Base-by-base conservation (phyloP, 805 yeast species). In the Ogataea siamensis region DNA sequence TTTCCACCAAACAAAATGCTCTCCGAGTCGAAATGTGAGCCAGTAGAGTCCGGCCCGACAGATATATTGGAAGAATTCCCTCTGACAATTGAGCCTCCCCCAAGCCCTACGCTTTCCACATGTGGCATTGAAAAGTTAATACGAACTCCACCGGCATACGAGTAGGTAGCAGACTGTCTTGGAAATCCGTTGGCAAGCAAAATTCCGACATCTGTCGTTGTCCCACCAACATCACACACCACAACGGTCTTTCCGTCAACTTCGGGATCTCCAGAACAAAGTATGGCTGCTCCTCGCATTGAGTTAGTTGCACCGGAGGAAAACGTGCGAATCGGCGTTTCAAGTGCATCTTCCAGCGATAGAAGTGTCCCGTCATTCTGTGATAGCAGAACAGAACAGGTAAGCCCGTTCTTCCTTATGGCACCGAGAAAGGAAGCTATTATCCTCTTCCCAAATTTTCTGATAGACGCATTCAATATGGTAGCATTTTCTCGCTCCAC, bases 281-380 rank as follows among this genome's bases (percentile, higher is more conserved):
- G 16, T 21, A 37, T 25, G 12, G 40, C 40, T 13, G 40, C 40
- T 14, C 40, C 40, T 17, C 40, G 30, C 40, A 37, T 37, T 3
- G 35, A 37, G 31, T 37, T 37, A 15, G 40, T 37, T n/a, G 40
- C 40, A 24, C 40, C 40, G 6, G 40, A 37, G 7, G 40, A 37
- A 13, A 37, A 37, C 10, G 40, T 37, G 11, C 18, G 23, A 13
- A 37, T 30, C 3, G 35, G 40, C 4, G 35, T 37, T 15, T 37
- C 40, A 20, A 37, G 19, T 18, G 40, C 40, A 8, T 37, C 35
- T 16, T 37, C 15, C 10, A 26, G 18, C 5, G 40, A 37, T 4
- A 37, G 18, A 8, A 37, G 35, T 4, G 40, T 37, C 7, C 40
- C 40, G 18, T 37, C 40, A 25, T 37, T 37, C 16, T 37, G 35